These are phyloP conservation scores for Lipomyces starkeyi DNA, from an alignment of 805 yeast species.

Conservation along the genomic window DNA sequence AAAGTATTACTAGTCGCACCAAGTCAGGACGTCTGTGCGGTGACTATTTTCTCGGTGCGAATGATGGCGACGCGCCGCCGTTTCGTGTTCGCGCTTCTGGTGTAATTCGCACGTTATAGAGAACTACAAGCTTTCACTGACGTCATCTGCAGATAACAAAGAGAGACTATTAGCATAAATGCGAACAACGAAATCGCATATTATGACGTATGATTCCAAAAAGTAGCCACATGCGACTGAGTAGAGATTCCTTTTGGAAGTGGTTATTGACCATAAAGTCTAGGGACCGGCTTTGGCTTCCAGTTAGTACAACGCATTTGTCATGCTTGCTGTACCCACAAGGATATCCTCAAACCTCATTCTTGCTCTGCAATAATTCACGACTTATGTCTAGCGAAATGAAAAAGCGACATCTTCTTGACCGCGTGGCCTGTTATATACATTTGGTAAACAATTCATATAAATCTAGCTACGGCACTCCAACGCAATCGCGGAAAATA, in stretches of 20 bases:
- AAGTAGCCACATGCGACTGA: neutral
- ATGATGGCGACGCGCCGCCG: neutral
- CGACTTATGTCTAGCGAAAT: neutral
- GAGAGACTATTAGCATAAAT: too few species aligned
- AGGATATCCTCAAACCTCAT: neutral
- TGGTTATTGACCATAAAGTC: neutral
- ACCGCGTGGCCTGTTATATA: neutral
- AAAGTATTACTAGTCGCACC: too few species aligned
- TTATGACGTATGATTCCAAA: neutral
- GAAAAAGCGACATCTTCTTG: neutral
- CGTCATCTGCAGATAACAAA: neutral
- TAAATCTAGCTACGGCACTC: neutral
- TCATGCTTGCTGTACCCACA: too few species aligned
- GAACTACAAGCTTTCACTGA: neutral
- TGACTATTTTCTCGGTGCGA: neutral
- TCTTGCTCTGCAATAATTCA: neutral
- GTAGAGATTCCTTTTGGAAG: neutral
- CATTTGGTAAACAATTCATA: neutral
- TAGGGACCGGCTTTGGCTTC: neutral
- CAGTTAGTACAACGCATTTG: neutral
- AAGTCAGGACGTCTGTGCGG: too few species aligned
- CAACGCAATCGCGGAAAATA: neutral
- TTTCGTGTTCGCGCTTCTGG: neutral
- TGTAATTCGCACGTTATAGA: neutral
- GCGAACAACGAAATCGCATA: too few species aligned